Evolutionary conservation across 2,329 filamentous ascomycete genomes (phyloP).

Genomic region (Hypoxylon sp.): DNA sequence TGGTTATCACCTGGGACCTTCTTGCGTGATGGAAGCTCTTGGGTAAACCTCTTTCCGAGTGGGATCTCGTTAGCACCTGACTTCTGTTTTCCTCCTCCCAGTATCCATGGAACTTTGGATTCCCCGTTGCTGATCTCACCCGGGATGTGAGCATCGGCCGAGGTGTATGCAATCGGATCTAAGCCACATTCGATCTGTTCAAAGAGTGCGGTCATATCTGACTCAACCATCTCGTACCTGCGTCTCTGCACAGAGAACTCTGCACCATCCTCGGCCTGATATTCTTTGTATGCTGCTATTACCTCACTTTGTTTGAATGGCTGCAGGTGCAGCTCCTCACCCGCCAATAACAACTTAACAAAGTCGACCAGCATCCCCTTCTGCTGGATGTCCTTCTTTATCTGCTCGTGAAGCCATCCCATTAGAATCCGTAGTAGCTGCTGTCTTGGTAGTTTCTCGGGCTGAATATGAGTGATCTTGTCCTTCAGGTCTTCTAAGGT

Average conservation of each 20-base stretch:
- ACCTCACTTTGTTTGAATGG: slow-evolving; percentile 40
- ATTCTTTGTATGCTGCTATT: slow-evolving; percentile 42
- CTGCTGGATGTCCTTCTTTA: slow-evolving; percentile 45
- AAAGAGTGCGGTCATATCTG: slow-evolving; percentile 44
- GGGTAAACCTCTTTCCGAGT: slow-evolving; percentile 21
- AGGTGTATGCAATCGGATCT: slow-evolving; percentile 9
- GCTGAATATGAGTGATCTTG: slow-evolving; percentile 23
- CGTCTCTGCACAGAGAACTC: slow-evolving; percentile 46
- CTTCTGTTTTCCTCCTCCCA: slow-evolving; percentile 17
- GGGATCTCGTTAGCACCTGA: slow-evolving; percentile 38
- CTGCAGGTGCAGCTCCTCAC: slow-evolving; percentile 17
- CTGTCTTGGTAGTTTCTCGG: slow-evolving; percentile 19
- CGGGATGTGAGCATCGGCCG: not conserved
- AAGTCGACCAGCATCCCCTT: slow-evolving; percentile 41
- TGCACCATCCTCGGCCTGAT: slow-evolving; percentile 42
- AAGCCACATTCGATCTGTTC: slow-evolving; percentile 1
- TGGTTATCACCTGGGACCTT: not conserved
- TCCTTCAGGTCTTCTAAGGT: slow-evolving; percentile 37
- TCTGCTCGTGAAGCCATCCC: slow-evolving; percentile 49
- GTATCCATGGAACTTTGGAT: not conserved
- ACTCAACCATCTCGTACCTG: slow-evolving; percentile 47
- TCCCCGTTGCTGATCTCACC: slow-evolving; percentile 14
- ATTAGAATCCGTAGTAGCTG: slow-evolving; percentile 42
- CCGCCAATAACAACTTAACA: slow-evolving; percentile 40
- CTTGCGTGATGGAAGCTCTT: not conserved